Evolutionary conservation across 2,329 filamentous ascomycete genomes (phyloP).

Genomic region (Arthroderma sp.): DNA sequence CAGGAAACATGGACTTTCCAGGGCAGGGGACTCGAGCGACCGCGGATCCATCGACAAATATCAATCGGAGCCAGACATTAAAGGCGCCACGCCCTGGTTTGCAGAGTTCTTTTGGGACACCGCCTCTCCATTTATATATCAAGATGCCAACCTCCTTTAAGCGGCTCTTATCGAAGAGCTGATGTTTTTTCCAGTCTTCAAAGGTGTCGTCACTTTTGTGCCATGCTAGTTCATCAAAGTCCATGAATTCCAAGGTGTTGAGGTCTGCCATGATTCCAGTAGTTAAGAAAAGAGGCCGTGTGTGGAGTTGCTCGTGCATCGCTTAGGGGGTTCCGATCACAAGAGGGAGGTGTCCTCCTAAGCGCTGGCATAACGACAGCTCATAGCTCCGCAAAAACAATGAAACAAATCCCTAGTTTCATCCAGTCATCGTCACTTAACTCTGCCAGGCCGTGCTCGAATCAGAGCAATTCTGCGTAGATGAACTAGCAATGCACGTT

Average conservation of each 20-base stretch:
- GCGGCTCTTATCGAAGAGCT: background rate
- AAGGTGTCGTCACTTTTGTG: background rate
- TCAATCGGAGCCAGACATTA: conserved; percentile 15
- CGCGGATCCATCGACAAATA: conserved; percentile 9
- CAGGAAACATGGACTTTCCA: conserved; percentile 12
- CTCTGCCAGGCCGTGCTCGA: too few species aligned
- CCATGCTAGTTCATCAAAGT: conserved; percentile 1
- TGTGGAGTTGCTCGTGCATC: too few species aligned
- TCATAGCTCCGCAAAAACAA: too few species aligned
- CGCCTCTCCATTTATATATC: background rate
- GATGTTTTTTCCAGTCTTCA: background rate
- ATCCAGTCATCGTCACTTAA: too few species aligned
- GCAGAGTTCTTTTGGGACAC: conserved; percentile 9
- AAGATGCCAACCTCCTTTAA: background rate
- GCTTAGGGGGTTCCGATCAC: too few species aligned
- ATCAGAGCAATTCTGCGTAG: too few species aligned
- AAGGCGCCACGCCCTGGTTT: conserved; percentile 11
- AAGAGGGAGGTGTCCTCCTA: too few species aligned
- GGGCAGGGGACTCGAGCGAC: conserved; percentile 14
- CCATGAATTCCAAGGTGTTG: background rate
- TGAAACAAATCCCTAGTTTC: too few species aligned
- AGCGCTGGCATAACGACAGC: too few species aligned
- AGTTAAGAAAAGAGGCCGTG: too few species aligned
- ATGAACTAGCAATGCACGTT: too few species aligned
- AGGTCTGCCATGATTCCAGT: too few species aligned